Evolutionary conservation across 2,329 filamentous ascomycete species (phyloP).

Genomic region (Blumeriella jaapii): DNA sequence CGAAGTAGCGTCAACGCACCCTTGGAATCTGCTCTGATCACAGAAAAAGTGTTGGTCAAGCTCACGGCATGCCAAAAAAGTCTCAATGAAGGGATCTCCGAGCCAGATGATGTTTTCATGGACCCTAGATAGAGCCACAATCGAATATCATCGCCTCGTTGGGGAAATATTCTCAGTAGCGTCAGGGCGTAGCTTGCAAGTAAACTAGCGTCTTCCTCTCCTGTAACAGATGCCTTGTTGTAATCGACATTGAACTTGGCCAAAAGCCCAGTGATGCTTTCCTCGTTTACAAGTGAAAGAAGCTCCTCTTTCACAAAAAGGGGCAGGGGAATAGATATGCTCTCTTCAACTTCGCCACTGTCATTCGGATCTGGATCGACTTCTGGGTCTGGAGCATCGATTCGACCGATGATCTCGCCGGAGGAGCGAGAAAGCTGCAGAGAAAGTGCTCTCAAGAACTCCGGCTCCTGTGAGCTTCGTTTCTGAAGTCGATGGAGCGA

Average conservation of each 20-base stretch:
- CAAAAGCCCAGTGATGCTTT: constrained; percentile 49
- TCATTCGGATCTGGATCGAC: constrained; percentile 17
- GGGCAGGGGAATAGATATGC: constrained; percentile 28
- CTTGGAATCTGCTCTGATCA: constrained; percentile 44
- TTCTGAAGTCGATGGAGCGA: constrained; percentile 37
- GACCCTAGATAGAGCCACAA: constrained; percentile 81
- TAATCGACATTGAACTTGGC: constrained; percentile 25
- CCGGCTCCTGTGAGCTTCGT: constrained; percentile 28
- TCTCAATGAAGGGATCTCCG: constrained; percentile 53
- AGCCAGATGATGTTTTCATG: constrained; percentile 24
- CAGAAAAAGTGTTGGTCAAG: constrained; percentile 43
- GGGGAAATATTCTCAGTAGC: constrained; percentile 74
- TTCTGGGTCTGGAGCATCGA: constrained; percentile 36
- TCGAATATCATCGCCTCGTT: constrained; percentile 73
- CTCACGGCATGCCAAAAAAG: constrained; percentile 72
- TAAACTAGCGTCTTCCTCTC: constrained; percentile 48
- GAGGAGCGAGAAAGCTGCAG: constrained; percentile 41
- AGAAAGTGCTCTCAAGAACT: constrained; percentile 41
- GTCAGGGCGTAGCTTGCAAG: constrained; percentile 81
- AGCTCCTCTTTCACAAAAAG: constrained; percentile 55
- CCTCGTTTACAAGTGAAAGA: constrained; percentile 59
- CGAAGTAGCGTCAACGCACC: constrained; percentile 41
- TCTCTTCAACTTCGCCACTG: constrained; percentile 17
- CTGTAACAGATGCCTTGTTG: constrained; percentile 17
- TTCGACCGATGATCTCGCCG: constrained; percentile 37